Evolutionary conservation across 2,329 filamentous ascomycete genomes (phyloP).

Genomic region (Gremmenia infestans): DNA sequence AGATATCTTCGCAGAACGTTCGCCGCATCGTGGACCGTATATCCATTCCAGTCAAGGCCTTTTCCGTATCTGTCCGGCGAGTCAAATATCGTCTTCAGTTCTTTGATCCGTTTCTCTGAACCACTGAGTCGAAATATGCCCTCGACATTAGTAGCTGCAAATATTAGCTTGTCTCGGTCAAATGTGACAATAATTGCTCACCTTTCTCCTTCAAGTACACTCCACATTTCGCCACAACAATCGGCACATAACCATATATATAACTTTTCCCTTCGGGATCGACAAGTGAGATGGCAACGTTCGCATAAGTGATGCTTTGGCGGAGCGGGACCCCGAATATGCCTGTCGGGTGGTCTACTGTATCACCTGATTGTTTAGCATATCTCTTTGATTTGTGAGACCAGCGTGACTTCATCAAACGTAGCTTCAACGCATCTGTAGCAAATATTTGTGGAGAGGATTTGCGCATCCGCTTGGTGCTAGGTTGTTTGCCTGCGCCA

Average conservation of each 20-base stretch:
- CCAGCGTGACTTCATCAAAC: constrained; percentile 1
- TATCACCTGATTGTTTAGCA: constrained; percentile 17
- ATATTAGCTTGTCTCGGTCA: constrained; percentile 6
- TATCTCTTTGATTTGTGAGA: not conserved
- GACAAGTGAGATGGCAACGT: constrained; percentile 93
- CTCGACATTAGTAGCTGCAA: constrained; percentile 81
- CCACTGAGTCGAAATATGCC: constrained; percentile 95
- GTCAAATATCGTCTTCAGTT: constrained; percentile 86
- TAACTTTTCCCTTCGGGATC: constrained; percentile 92
- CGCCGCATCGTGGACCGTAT: constrained; percentile 96
- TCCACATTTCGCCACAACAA: constrained; percentile 96
- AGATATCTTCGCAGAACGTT: constrained; percentile 94
- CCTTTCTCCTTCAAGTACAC: constrained; percentile 98
- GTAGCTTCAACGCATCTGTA: not conserved
- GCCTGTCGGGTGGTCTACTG: constrained; percentile 49
- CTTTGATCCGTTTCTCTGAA: constrained; percentile 97
- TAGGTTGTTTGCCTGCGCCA: not conserved
- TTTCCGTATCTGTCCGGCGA: constrained; percentile 95
- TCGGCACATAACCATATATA: constrained; percentile 97
- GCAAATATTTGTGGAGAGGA: constrained; percentile 2
- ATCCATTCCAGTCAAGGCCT: constrained; percentile 93
- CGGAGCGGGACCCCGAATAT: constrained; percentile 94
- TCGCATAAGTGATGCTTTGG: constrained; percentile 94
- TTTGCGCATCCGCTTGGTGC: not conserved
- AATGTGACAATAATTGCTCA: constrained; percentile 38